Evolutionary conservation across 306 rosid species (phyloP), one percentile per base, ranked within the genome.

Genomic region (Prunus mira): DNA sequence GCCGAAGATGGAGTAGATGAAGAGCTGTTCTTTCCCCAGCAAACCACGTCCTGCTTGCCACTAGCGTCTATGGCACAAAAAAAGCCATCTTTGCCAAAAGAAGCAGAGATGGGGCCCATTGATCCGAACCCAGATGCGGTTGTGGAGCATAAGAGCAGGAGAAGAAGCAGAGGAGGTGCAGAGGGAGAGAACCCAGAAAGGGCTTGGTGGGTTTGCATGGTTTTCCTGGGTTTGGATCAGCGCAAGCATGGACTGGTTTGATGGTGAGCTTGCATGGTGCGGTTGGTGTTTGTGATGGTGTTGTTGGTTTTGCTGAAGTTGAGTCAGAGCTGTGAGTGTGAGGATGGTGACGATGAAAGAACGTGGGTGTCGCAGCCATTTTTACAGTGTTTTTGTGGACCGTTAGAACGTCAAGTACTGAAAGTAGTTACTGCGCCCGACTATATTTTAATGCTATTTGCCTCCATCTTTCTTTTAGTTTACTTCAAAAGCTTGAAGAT

Each of bases 1-100:
- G 78, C 61, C 12, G 90, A 82, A 19, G 85, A 71, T 9, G 86
- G 71, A 2, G 73, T 71, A 12, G 86, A 72, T 1, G 79, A 72
- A 0, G 96, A 86, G 43, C 72, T 71, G 83, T 92, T 90, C 50
- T 87, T 82, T 0, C 96, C 99, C 96, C 96, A 95, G 45, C 97
- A 95, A 18, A 95, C 82, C 7, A 92, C 88, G 15, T 82, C 78
- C 79, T 95, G 99, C 74, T 89, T 89, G 2, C 99, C 97, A 13
- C 99, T 89, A 0, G 97, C 99, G 25, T 92, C 97, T 54, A 95
- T 90, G 60, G 97, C 88, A 41, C 99, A 95, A 72, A 95, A 95
- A 78, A 95, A 73, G 24, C 92, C 86, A 18, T 84, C 79, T 11
- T 73, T 52, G 9, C 97, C 93, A 7, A 84, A 88, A 0, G 99